Percentiles rank a stretch among this genome's conserved stretches.
phyloP scores from a whole-genome alignment of 2,329 filamentous ascomycete species.

The Claviceps pazoutovae region DNA sequence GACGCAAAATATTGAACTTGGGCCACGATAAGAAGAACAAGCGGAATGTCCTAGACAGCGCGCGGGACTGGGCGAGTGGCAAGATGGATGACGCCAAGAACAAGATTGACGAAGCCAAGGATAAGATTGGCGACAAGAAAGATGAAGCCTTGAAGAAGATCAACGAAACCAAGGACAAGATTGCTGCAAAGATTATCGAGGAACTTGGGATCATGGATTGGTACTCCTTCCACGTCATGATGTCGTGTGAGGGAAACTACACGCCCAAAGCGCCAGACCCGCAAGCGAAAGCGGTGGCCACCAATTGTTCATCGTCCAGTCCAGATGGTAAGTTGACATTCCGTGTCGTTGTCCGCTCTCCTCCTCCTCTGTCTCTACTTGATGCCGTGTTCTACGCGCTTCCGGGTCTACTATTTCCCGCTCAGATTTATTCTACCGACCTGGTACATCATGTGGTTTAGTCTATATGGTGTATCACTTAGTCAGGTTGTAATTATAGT shows the following conservation, averaged over 20 bases:
- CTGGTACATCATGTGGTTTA: too few relatives aligned
- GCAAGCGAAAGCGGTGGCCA: constrained; percentile 26
- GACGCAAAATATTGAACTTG: constrained; percentile 19
- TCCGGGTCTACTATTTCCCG: too few relatives aligned
- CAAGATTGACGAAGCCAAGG: constrained; percentile 25
- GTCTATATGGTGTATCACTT: too few relatives aligned
- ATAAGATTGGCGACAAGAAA: constrained; percentile 26
- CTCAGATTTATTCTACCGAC: too few relatives aligned
- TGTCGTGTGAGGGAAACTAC: constrained; percentile 31
- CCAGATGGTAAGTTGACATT: constrained; percentile 2
- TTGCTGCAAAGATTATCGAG: constrained; percentile 26
- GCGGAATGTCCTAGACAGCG: constrained; percentile 14
- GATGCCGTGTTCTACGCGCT: too few relatives aligned
- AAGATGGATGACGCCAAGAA: constrained; percentile 22
- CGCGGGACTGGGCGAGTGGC: constrained; percentile 18
- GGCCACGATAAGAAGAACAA: constrained; percentile 12
- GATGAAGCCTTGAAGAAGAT: constrained; percentile 23
- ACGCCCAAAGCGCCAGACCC: constrained; percentile 27
- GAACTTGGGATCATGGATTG: constrained; percentile 34
- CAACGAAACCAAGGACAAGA: constrained; percentile 25
- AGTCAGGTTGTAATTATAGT: too few relatives aligned
- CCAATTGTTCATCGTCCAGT: constrained; percentile 25
- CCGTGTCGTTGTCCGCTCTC: background rate
- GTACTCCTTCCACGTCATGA: constrained; percentile 38
- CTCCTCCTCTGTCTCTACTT: background rate